Evolutionary conservation across 2,329 filamentous ascomycete species (phyloP), one percentile per base, ranked within the genome.

Genomic region (Bipolaris cookei): DNA sequence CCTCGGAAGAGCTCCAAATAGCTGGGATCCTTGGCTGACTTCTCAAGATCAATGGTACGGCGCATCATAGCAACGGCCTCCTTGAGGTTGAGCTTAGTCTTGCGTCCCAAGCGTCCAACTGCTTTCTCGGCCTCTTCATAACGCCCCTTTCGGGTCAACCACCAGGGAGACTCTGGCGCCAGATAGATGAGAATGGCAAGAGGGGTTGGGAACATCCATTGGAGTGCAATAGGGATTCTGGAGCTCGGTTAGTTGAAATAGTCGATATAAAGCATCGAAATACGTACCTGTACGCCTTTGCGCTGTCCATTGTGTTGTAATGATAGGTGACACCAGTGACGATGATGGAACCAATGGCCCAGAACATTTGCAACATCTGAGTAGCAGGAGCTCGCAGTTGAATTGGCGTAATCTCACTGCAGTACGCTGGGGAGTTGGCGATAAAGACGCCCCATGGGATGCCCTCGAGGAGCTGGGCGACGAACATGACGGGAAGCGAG

Each of bases 371-470:
- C 73, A 88, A 65, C 81, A 85, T 88, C 74, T 85, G 82, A 2
- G 86, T 88, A 4, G 80, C 81, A 18, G 84, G 82, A 51, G 82
- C 86, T 71, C 85, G 76, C 52, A 88, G 74, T 67, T 77, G 76
- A 50, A 88, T 80, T 1, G 86, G 86, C 2, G 86, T 84, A 54
- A 88, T 86, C 71, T 88, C 86, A 66, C 76, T 76, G 73, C 81
- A 85, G 77, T 88, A 88, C 6, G 86, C 86, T 0, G 86, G 86
- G 4, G 86, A 81, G 69, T 87, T 87, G 69, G 86, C 85, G 63
- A 87, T 86, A 72, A 88, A 88, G 66, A 88, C 82, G 23, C 86
- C 86, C 86, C 86, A 88, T 2, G 86, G 86, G 4, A 88, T 68
- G 58, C 86, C 86, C 71, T 87, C 84, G 44, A 88, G 79, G 52